These are phyloP conservation scores for Phlebiopsis flavidoalba DNA, from an alignment of 768 basidiomycete genomes.

Conservation along the genomic window DNA sequence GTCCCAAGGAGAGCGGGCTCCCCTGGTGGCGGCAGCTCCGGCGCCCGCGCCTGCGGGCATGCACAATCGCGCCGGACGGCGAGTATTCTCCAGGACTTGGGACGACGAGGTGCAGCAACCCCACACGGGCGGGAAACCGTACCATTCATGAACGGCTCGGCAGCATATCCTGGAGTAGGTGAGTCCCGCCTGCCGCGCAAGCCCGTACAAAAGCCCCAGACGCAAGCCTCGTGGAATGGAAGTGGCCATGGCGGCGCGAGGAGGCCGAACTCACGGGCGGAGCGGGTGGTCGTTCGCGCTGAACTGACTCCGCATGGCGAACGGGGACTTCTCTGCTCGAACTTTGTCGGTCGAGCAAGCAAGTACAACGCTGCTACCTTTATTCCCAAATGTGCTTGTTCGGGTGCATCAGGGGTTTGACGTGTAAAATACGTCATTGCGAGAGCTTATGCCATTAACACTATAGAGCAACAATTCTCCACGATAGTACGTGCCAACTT, in stretches of 20 bases:
- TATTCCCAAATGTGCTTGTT: constrained; percentile 85
- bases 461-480: constrained; percentile 93
- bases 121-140: constrained; percentile 22
- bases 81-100: constrained; percentile 66
- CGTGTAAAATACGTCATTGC: not conserved
- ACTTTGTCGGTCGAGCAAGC: constrained; percentile 81
- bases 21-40: constrained; percentile 54
- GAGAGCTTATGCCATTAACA: constrained; percentile 1
- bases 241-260: constrained; percentile 83
- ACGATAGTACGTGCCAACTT: constrained; percentile 97
- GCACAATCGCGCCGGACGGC: constrained; percentile 30
- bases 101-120: constrained; percentile 48
- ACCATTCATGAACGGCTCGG: constrained; percentile 22
- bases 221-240: constrained; percentile 53
- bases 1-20: constrained; percentile 43
- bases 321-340: constrained; percentile 64
- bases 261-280: constrained; percentile 58
- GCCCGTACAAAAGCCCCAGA: constrained; percentile 10
- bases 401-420: constrained; percentile 48
- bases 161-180: constrained; percentile 40
- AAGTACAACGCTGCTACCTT: constrained; percentile 91
- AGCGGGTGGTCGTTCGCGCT: constrained; percentile 79
- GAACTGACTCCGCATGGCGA: constrained; percentile 68
- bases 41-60: constrained; percentile 57
- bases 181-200: not conserved